Percentiles rank a stretch among this genome's conserved stretches.
These are phyloP conservation scores for Heracleum sosnowskyi DNA, from an alignment of 129 eudicot genomes.

Conservation along the genomic window DNA sequence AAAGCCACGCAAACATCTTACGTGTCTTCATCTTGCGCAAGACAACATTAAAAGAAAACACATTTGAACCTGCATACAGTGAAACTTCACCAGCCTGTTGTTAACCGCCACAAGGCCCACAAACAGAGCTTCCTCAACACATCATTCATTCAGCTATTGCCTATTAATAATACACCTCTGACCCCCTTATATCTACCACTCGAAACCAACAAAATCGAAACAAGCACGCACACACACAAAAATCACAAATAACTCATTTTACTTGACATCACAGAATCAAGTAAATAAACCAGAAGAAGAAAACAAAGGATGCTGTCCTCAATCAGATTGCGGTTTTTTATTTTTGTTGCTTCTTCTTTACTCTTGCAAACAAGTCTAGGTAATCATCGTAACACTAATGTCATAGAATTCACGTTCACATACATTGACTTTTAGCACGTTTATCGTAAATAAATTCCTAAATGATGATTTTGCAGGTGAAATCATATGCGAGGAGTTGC, in stretches of 20 bases:
- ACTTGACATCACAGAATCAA: no score
- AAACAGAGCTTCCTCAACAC: background rate
- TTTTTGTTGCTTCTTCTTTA: constrained; percentile 37
- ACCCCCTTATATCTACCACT: background rate
- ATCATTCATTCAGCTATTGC: background rate
- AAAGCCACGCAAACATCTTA: no score
- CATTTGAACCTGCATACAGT: background rate
- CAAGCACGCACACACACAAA: background rate
- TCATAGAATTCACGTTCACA: background rate
- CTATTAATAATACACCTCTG: no score
- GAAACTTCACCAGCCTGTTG: constrained; percentile 1
- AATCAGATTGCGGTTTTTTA: constrained; percentile 22
- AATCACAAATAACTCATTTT: background rate
- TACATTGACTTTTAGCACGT: background rate
- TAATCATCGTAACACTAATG: background rate
- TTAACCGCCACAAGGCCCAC: constrained; percentile 4
- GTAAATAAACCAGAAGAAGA: background rate
- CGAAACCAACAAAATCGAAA: background rate
- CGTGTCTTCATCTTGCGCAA: background rate
- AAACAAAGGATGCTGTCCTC: constrained; percentile 26
- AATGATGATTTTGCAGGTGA: constrained; percentile 25
- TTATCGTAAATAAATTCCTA: background rate
- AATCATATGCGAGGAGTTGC: constrained; percentile 51
- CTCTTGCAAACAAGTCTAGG: constrained; percentile 46
- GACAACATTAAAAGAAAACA: background rate